Evolutionary conservation across 768 basidiomycete genomes (phyloP).

Genomic region (Boletus patriciae): DNA sequence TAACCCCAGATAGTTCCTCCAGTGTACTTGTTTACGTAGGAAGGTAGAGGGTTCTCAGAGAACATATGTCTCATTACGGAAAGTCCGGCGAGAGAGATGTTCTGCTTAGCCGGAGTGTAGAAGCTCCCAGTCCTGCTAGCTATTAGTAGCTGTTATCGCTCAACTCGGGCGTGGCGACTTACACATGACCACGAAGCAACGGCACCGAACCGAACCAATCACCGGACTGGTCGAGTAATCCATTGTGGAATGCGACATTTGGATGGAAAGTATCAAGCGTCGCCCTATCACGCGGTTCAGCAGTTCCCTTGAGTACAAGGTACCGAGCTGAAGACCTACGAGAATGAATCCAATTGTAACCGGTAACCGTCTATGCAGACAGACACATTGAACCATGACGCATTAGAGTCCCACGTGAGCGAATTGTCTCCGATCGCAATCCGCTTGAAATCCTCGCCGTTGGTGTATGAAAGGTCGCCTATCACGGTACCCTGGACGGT

Average conservation of each 20-base stretch:
- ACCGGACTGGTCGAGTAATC: conserved; percentile 8
- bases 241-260: conserved; percentile 14
- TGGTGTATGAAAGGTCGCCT: conserved; percentile 1
- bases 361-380: conserved; percentile 7
- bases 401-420: conserved; percentile 12
- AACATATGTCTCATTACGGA: conserved; percentile 13
- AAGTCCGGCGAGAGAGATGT: conserved; percentile 4
- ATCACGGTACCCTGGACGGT: not conserved
- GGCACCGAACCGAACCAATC: conserved; percentile 16
- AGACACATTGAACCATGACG: conserved; percentile 16
- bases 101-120: not conserved
- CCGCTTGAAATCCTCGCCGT: not conserved
- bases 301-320: not conserved
- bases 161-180: not conserved
- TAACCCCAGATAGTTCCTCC: conserved; percentile 13
- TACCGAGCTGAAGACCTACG: conserved; percentile 3
- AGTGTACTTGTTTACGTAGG: conserved; percentile 8
- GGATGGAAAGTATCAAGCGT: conserved; percentile 15
- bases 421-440: conserved; percentile 9
- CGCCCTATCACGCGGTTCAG: conserved; percentile 3
- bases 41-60: conserved; percentile 6
- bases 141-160: not conserved
- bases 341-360: conserved; percentile 8
- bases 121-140: conserved; percentile 3
- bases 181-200: conserved; percentile 14